A percentile compares a stretch with the other conserved stretches of the same genome.
Evolutionary conservation across 2,329 filamentous ascomycete genomes (phyloP).

Genomic region (Penicillium psychrosexuale): DNA sequence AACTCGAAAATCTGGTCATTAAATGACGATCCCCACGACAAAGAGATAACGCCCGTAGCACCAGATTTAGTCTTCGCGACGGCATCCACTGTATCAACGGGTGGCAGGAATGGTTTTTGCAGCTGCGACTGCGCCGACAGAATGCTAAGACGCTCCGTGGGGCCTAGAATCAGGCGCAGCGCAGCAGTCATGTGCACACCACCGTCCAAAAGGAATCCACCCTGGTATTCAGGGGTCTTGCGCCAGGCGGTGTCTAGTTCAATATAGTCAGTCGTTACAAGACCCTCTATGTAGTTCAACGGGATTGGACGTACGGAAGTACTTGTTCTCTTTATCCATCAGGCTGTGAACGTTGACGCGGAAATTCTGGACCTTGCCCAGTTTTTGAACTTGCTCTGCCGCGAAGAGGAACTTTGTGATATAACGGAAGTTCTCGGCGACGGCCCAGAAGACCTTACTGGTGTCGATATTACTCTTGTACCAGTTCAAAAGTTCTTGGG

Average conservation of each 20-base stretch:
- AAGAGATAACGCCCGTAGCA: slow-evolving; percentile 48
- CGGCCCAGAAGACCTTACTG: slow-evolving; percentile 43
- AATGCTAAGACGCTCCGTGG: slow-evolving; percentile 41
- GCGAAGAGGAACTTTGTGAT: slow-evolving; percentile 48
- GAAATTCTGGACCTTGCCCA: slow-evolving; percentile 53
- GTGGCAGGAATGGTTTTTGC: slow-evolving; percentile 52
- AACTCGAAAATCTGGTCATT: slow-evolving; percentile 50
- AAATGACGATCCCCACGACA: slow-evolving; percentile 54
- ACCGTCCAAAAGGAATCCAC: slow-evolving; percentile 58
- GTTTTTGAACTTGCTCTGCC: slow-evolving; percentile 43
- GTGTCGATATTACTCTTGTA: slow-evolving; percentile 45
- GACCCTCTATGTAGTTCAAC: neutral
- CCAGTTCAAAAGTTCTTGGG: slow-evolving; percentile 51
- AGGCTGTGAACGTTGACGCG: slow-evolving; percentile 46
- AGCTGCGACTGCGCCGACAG: slow-evolving; percentile 51
- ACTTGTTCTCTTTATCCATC: slow-evolving; percentile 52
- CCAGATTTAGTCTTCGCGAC: slow-evolving; percentile 49
- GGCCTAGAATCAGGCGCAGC: slow-evolving; percentile 49
- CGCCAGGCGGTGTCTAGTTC: slow-evolving; percentile 48
- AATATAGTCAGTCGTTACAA: slow-evolving; percentile 2
- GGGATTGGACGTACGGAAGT: slow-evolving; percentile 43
- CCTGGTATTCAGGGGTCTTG: slow-evolving; percentile 55
- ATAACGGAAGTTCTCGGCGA: slow-evolving; percentile 60
- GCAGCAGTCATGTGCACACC: slow-evolving; percentile 57
- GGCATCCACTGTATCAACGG: slow-evolving; percentile 57